Base-by-base conservation (phyloP, 352 stramenopile species). In the Pythium biforme region DNA sequence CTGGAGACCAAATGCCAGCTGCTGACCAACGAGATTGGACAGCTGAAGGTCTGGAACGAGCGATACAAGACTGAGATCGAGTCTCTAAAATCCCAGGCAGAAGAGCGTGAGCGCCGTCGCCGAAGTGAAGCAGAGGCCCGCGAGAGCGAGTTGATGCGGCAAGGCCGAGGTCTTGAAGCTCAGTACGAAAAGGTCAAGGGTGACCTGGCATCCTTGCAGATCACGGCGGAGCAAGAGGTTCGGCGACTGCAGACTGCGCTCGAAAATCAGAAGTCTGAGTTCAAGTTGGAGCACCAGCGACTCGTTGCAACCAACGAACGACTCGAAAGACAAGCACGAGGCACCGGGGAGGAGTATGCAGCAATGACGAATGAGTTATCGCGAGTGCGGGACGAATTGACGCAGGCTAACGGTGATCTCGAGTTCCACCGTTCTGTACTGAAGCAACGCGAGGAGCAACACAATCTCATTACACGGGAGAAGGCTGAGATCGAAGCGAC, bases 181-280 rank as follows among this genome's bases (percentile, higher is more conserved):
- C 72, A 74, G 34, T 69, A 87, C n/a, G 78, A 86, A 54, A 68
- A 70, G 15, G 52, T 77, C 22, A 70, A 73, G 40, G 48, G 25
- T 23, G 73, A 87, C 0, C 67, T 86, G 43, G 65, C 74, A 22
- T 72, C 59, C 23, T 71, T 74, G 5, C 52, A 87, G 26, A 50
- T 73, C 15, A 71, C 83, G 39, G 78, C 83, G 52, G 64, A 73
- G 41, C 69, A 77, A 19, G 81, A 83, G 23, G 66, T 66, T 17
- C 64, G 66, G 15, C 72, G 71, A n/a, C 64, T 88, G n/a, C 70
- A 86, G 50, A 62, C 49, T 52, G 53, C 63, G 40, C 43, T 79
- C 46, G 70, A 77, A 29, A 77, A 47, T 3, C 63, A 70, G 22
- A 70, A 70, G 25, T 57, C 63, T 15, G 56, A 70, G 20, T 70